Evolutionary conservation across 192 early-diverging fungal species (phyloP).

Genomic region (Pilaira anomala): DNA sequence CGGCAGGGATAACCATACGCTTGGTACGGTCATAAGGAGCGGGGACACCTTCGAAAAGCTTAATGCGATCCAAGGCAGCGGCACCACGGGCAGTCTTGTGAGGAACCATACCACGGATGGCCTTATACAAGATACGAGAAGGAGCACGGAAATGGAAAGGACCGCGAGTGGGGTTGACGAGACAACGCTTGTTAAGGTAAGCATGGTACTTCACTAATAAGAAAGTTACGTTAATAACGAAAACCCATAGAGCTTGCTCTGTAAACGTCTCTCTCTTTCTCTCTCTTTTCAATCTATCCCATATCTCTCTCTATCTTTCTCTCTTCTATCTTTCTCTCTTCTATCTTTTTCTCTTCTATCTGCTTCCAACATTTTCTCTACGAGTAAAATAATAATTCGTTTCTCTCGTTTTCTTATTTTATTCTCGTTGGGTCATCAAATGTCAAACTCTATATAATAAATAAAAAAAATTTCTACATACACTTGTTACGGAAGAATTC

Average conservation of each 20-base stretch:
- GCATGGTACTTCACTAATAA: constrained; percentile 85
- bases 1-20: constrained; percentile 95
- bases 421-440: not conserved
- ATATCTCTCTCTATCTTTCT: no score
- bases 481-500: constrained; percentile 99
- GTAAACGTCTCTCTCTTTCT: not conserved
- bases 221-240: not conserved
- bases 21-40: constrained; percentile 96
- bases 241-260: not conserved
- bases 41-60: constrained; percentile 99
- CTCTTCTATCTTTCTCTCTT: no score
- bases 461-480: constrained; percentile 45
- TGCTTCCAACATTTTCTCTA: no score
- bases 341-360: no score
- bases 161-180: constrained; percentile 95
- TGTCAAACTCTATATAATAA: no score
- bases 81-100: constrained; percentile 99
- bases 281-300: no score
- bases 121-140: constrained; percentile 94
- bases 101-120: constrained; percentile 97
- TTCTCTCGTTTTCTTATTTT: not conserved
- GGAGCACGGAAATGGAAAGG: constrained; percentile 99
- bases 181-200: constrained; percentile 96
- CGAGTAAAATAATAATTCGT: not conserved
- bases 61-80: constrained; percentile 93